Evolutionary conservation across 805 yeast species (phyloP).

Genomic region (Spathaspora arborariae): DNA sequence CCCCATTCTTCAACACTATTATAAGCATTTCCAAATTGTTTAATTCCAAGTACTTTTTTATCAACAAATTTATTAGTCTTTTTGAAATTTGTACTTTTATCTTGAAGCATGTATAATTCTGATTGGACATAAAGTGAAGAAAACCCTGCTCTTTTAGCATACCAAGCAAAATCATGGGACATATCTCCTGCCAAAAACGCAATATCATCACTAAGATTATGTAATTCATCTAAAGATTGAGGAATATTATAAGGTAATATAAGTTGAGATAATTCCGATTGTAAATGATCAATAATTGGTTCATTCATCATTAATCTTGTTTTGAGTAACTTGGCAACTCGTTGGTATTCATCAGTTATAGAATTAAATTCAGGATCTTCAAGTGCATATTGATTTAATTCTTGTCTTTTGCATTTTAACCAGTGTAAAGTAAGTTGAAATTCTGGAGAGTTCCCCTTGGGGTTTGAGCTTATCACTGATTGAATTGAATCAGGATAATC

Average conservation of each 20-base stretch:
- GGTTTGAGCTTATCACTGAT: slow-evolving; percentile 33
- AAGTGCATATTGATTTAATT: slow-evolving; percentile 27
- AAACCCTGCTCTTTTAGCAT: slow-evolving; percentile 73
- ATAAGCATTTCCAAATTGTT: slow-evolving; percentile 56
- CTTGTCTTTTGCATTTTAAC: slow-evolving; percentile 42
- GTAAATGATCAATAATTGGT: slow-evolving; percentile 42
- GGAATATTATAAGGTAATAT: slow-evolving; percentile 60
- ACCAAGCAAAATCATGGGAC: slow-evolving; percentile 87
- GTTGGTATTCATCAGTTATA: slow-evolving; percentile 36
- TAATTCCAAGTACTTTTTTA: slow-evolving; percentile 51
- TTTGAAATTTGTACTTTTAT: slow-evolving; percentile 49
- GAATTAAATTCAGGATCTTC: slow-evolving; percentile 24
- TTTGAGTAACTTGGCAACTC: slow-evolving; percentile 42
- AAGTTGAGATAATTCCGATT: slow-evolving; percentile 56
- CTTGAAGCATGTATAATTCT: slow-evolving; percentile 80
- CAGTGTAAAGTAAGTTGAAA: slow-evolving; percentile 53
- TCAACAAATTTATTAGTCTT: slow-evolving; percentile 66
- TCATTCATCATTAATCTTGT: slow-evolving; percentile 50
- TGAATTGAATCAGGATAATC: slow-evolving; percentile 51
- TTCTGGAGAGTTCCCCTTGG: slow-evolving; percentile 47
- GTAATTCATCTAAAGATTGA: slow-evolving; percentile 62
- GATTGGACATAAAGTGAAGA: slow-evolving; percentile 67
- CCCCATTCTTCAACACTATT: slow-evolving; percentile 73
- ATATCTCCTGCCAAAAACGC: slow-evolving; percentile 74
- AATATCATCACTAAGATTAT: slow-evolving; percentile 77